Evolutionary conservation across 768 basidiomycete genomes (phyloP), one percentile per base, ranked within the genome.

Genomic region (Lentinula detonsa): DNA sequence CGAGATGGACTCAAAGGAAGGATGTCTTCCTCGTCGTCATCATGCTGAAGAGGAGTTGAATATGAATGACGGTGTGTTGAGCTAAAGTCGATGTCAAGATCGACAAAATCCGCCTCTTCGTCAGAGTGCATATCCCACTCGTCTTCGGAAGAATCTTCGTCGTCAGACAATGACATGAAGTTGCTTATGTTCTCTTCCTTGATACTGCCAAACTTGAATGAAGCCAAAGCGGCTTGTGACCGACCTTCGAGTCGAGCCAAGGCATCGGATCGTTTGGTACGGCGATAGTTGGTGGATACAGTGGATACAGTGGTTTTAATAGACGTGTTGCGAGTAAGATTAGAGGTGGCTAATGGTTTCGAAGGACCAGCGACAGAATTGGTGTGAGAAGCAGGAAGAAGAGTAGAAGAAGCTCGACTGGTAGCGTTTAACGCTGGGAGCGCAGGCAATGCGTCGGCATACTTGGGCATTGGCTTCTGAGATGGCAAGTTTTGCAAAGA

Each of bases 401-500:
- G 46, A 23, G 46, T 10, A 28, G 50, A 46, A 23, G 59, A 52
- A 60, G 59, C 59, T 18, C 45, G 42, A 21, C 16, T 46, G 5
- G 2, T 51, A 16, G 39, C 31, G 54, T 23, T 21, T 9, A 8
- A 9, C 16, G 49, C 21, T 9, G 50, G 50, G 13, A 52, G 18
- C 31, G 37, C 48, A 33, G 43, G 45, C 23, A 59, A 45, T 16
- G 35, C 50, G 39, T 42, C 37, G 23, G 49, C 48, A 13, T 42
- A 49, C 21, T 42, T 52, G 21, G 59, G 49, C 7, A 52, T 60
- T 9, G 39, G 59, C 16, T 51, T 52, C 35, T 60, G 50, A 52
- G 50, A 33, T 15, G 59, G 59, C 16, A 60, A 52, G 23, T 33
- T 60, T 68, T 86, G 85, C 2, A 82, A 82, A 2, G 84, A 85